phyloP scores from a whole-genome alignment of 371 early-diverging fungal genomes.

The Mucor ambiguus region DNA sequence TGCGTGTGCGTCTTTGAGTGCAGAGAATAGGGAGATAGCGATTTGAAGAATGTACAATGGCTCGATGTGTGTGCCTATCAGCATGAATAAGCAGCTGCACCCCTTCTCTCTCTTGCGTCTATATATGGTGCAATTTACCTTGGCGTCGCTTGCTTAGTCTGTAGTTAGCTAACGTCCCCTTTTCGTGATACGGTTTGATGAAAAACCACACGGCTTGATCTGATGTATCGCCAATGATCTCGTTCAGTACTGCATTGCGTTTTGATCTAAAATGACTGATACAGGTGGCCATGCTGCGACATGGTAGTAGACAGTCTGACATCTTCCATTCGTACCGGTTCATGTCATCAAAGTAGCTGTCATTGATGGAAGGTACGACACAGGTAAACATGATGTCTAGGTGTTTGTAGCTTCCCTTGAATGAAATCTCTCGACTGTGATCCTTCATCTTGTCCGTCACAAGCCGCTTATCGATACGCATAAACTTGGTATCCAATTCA shows the following conservation, averaged over 20 bases:
- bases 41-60: slow-evolving; percentile 18
- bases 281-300: slow-evolving; percentile 15
- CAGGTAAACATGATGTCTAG: background rate
- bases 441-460: background rate
- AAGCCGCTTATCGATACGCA: background rate
- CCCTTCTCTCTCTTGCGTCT: background rate
- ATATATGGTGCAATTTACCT: slow-evolving; percentile 4
- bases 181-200: background rate
- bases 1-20: slow-evolving; percentile 20
- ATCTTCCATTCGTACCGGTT: slow-evolving; percentile 1
- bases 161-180: slow-evolving; percentile 2
- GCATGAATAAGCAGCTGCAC: background rate
- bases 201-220: background rate
- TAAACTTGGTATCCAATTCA: background rate
- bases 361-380: background rate
- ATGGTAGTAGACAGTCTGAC: background rate
- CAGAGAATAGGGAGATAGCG: slow-evolving; percentile 18
- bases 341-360: background rate
- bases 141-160: background rate
- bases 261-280: slow-evolving; percentile 4
- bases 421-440: slow-evolving; percentile 1
- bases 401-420: background rate
- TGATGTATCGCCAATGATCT: background rate
- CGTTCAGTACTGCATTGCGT: background rate
- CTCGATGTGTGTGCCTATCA: background rate